These are phyloP conservation scores for Trichaptum fuscoviolaceum DNA, from an alignment of 768 basidiomycete genomes.

Conservation along the genomic window DNA sequence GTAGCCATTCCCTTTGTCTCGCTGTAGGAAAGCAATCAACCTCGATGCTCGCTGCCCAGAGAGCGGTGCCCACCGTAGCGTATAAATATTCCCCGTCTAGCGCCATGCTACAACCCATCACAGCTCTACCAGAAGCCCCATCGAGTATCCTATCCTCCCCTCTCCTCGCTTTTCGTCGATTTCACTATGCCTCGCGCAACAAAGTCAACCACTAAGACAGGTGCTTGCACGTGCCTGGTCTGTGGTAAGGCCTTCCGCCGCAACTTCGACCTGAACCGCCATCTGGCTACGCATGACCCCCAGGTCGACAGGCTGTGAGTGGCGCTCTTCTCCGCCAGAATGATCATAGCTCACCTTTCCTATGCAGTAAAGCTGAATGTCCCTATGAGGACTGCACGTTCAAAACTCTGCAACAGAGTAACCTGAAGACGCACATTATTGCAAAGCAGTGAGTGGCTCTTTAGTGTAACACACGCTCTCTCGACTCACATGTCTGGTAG, in stretches of 20 bases:
- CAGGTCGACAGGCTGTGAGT: background rate
- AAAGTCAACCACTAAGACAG: background rate
- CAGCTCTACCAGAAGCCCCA: background rate
- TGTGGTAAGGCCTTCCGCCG: slow-evolving; percentile 1
- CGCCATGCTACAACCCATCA: background rate
- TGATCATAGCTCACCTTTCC: background rate
- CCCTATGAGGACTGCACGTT: background rate
- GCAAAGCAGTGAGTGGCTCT: background rate
- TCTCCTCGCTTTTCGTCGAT: background rate
- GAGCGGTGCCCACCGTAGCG: background rate
- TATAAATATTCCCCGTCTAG: background rate
- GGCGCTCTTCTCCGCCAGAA: background rate
- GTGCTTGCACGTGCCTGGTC: background rate
- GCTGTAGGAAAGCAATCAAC: background rate
- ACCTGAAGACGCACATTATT: slow-evolving; percentile 4
- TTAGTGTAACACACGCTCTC: background rate
- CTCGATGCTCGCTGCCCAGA: background rate
- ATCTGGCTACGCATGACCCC: background rate
- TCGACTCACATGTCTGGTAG: background rate
- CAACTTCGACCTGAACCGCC: background rate
- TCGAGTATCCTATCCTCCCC: background rate
- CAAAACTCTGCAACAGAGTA: background rate
- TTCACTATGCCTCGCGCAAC: background rate
- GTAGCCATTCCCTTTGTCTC: background rate
- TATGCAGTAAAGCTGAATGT: slow-evolving; percentile 1